phyloP scores from a whole-genome alignment of 2,329 filamentous ascomycete species.

The Zymoseptoria ardabiliae region DNA sequence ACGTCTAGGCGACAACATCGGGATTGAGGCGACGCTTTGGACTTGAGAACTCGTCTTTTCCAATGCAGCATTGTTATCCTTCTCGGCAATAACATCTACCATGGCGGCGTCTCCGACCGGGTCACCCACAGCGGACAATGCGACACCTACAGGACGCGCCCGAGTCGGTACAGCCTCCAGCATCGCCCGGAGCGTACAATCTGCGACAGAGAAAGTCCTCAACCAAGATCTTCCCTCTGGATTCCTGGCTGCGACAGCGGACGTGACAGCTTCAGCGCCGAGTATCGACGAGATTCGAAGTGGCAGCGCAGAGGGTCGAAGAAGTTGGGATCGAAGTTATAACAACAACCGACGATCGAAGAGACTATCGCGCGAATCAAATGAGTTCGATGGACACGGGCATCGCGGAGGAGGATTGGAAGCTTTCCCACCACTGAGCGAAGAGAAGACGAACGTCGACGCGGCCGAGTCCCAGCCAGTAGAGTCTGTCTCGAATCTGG shows the following conservation, averaged over 20 bases:
- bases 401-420: slow-evolving; percentile 5
- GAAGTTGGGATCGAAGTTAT: slow-evolving; percentile 2
- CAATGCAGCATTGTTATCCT: neutral
- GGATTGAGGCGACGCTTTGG: neutral
- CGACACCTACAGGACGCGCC: slow-evolving; percentile 1
- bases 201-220: slow-evolving; percentile 10
- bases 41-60: neutral
- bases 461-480: neutral
- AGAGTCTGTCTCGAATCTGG: neutral
- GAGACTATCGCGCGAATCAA: slow-evolving; percentile 8
- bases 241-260: slow-evolving; percentile 36
- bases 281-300: slow-evolving; percentile 37
- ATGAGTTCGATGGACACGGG: neutral
- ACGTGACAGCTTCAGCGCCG: slow-evolving; percentile 35
- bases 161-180: slow-evolving; percentile 11
- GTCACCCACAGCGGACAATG: neutral
- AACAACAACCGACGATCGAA: slow-evolving; percentile 12
- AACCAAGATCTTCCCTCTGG: slow-evolving; percentile 15
- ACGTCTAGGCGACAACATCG: neutral
- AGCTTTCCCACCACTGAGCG: slow-evolving; percentile 17
- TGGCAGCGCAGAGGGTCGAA: slow-evolving; percentile 13
- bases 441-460: slow-evolving; percentile 10
- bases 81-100: neutral
- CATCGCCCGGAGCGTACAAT: slow-evolving; percentile 9
- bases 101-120: neutral